Evolutionary conservation across 371 early-diverging fungal species (phyloP).

Genomic region (Phascolomyces articulosus): DNA sequence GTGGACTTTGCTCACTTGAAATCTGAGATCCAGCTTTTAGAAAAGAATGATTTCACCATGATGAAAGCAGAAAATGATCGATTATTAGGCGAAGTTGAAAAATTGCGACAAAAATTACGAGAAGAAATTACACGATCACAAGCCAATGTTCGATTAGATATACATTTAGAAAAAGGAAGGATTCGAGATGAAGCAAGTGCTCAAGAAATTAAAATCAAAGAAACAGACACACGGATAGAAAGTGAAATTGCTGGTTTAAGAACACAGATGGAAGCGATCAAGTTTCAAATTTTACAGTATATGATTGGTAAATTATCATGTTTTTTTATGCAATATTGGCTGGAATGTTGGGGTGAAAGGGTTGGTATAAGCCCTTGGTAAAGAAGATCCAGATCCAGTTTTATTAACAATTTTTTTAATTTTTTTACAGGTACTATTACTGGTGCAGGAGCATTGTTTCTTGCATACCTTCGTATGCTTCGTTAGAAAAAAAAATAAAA

Average conservation of each 20-base stretch:
- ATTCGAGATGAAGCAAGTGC: conserved; percentile 84
- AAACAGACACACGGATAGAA: conserved; percentile 89
- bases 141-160: conserved; percentile 85
- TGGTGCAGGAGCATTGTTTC: conserved; percentile 80
- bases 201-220: conserved; percentile 85
- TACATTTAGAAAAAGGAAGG: conserved; percentile 89
- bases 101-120: conserved; percentile 73
- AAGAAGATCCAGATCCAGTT: not conserved
- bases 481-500: conserved; percentile 32
- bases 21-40: conserved; percentile 85
- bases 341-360: too few relatives aligned
- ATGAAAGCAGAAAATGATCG: conserved; percentile 86
- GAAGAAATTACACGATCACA: conserved; percentile 89
- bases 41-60: conserved; percentile 88
- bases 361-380: too few relatives aligned
- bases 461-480: conserved; percentile 71
- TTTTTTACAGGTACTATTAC: conserved; percentile 68
- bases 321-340: too few relatives aligned
- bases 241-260: conserved; percentile 83
- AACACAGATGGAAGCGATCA: conserved; percentile 92
- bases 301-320: conserved; percentile 56
- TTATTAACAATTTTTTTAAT: not conserved
- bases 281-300: conserved; percentile 84
- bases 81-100: conserved; percentile 77
- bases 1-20: conserved; percentile 92